phyloP scores from a whole-genome alignment of 176 grass and related monocot genomes.

The Avena insularis region DNA sequence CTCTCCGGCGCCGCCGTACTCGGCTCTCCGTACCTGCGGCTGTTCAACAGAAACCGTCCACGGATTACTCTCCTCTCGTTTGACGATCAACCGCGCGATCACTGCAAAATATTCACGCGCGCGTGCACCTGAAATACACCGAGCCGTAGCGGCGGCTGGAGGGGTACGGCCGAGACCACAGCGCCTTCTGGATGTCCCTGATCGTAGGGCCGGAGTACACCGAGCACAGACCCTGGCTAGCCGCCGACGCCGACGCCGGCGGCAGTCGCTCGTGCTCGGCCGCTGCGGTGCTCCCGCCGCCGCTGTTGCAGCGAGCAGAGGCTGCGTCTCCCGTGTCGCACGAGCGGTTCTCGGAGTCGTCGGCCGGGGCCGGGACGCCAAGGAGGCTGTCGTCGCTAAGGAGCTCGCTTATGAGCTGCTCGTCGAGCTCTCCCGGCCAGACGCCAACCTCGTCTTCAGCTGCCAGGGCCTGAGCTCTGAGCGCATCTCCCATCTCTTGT shows the following conservation, averaged over 20 bases:
- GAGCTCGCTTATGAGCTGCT: slow-evolving; percentile 70
- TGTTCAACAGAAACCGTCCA: slow-evolving; percentile 10
- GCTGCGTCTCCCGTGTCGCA: not conserved
- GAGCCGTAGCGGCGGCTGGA: slow-evolving; percentile 37
- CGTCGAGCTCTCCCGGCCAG: slow-evolving; percentile 56
- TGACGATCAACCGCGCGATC: not conserved
- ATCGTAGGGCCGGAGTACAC: slow-evolving; percentile 78
- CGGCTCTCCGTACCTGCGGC: slow-evolving; percentile 33
- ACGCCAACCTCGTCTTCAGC: not conserved
- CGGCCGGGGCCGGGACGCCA: not conserved
- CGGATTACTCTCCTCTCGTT: not conserved
- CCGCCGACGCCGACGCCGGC: slow-evolving; percentile 7
- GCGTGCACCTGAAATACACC: slow-evolving; percentile 32
- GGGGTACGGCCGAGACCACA: slow-evolving; percentile 34
- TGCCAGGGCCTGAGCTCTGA: slow-evolving; percentile 1
- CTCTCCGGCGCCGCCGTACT: slow-evolving; percentile 45
- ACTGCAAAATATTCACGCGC: not conserved
- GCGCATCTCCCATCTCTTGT: slow-evolving; percentile 34
- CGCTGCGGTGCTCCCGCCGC: not conserved
- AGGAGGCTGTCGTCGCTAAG: slow-evolving; percentile 52
- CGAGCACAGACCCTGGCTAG: slow-evolving; percentile 49
- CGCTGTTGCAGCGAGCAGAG: slow-evolving; percentile 17
- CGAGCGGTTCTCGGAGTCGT: not conserved
- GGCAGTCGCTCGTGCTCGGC: slow-evolving; percentile 9
- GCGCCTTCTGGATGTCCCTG: slow-evolving; percentile 63